phyloP scores from a whole-genome alignment of 2,329 filamentous ascomycete genomes.

The Alternaria hordeiaustralica region DNA sequence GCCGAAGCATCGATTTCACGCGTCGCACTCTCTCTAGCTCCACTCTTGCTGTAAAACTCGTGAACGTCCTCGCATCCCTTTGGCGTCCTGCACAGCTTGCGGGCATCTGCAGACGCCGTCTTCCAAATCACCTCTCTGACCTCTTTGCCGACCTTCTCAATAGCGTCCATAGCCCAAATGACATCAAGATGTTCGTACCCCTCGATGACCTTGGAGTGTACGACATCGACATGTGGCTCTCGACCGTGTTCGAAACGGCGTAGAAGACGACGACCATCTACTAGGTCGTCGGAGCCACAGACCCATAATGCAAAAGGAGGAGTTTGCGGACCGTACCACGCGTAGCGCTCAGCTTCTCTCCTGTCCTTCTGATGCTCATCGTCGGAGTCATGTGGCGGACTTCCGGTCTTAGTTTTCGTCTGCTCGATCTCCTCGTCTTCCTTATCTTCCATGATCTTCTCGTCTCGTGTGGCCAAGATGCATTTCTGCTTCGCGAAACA shows the following conservation, averaged over 20 bases:
- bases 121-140: conserved; percentile 84
- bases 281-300: conserved; percentile 80
- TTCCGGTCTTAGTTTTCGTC: conserved; percentile 7
- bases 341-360: conserved; percentile 51
- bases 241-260: conserved; percentile 75
- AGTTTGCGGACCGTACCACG: conserved; percentile 82
- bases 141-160: conserved; percentile 82
- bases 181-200: conserved; percentile 92
- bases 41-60: conserved; percentile 32
- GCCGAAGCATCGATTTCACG: conserved; percentile 36
- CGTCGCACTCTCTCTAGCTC: conserved; percentile 21
- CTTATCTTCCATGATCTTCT: conserved; percentile 66
- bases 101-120: conserved; percentile 65
- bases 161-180: conserved; percentile 89
- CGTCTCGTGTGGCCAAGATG: conserved; percentile 80
- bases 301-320: conserved; percentile 92
- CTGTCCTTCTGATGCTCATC: conserved; percentile 46
- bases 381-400: conserved; percentile 21
- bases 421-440: conserved; percentile 50
- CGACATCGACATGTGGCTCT: conserved; percentile 80
- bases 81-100: conserved; percentile 68
- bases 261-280: conserved; percentile 79
- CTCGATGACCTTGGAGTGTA: conserved; percentile 82
- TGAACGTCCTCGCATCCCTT: conserved; percentile 63
- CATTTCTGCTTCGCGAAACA: conserved; percentile 87